These are phyloP conservation scores for Nyctanthes arbortristis DNA, from an alignment of 257 asterid genomes.

Conservation along the genomic window DNA sequence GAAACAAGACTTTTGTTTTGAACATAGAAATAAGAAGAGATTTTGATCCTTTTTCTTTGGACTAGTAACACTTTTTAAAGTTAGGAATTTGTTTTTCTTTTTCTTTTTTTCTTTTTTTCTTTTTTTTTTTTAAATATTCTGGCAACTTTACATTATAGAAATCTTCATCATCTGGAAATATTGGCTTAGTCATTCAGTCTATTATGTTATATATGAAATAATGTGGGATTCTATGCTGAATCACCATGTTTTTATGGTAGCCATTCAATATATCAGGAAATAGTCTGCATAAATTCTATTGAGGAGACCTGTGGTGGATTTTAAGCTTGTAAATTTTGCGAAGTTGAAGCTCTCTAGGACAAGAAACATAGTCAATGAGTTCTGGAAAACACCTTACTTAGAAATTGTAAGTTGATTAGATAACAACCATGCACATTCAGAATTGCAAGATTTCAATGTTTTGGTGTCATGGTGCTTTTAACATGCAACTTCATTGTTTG, in stretches of 20 bases:
- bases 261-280: neutral
- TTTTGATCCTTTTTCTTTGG: neutral
- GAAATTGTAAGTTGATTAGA: too few species aligned
- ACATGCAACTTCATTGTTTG: neutral
- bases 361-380: neutral
- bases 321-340: constrained; percentile 10
- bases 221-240: neutral
- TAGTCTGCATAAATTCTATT: too few species aligned
- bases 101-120: neutral
- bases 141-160: too few species aligned
- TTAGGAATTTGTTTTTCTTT: constrained; percentile 1
- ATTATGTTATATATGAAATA: neutral
- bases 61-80: neutral
- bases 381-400: neutral
- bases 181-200: neutral
- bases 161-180: too few species aligned
- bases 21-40: neutral
- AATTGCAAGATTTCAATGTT: neutral
- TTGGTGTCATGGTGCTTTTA: neutral
- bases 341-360: neutral
- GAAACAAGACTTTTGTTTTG: neutral
- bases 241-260: neutral
- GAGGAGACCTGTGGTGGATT: neutral
- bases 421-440: neutral
- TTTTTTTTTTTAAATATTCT: too few species aligned